A percentile compares a stretch with the other conserved stretches of the same genome.
These are phyloP conservation scores for Raphanus sativus DNA, from an alignment of 345 rosid genomes.

Conservation along the genomic window DNA sequence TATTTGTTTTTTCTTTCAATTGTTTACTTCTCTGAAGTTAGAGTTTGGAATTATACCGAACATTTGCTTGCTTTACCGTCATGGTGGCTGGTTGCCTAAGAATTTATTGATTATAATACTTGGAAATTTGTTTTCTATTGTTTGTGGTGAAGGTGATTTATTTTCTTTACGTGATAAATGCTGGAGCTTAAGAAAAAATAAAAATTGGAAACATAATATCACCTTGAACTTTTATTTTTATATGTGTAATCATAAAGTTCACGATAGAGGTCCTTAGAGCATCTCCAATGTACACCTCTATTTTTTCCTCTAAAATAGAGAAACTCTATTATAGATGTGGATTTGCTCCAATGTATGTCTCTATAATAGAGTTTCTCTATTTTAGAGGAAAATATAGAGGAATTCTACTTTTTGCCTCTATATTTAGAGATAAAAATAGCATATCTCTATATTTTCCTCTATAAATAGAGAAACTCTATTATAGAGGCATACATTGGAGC, in stretches of 20 bases:
- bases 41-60: constrained; percentile 37
- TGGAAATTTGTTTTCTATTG: too few relatives aligned
- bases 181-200: background rate
- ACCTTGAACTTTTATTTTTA: background rate
- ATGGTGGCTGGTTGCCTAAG: constrained; percentile 35
- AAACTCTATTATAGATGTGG: too few relatives aligned
- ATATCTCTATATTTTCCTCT: too few relatives aligned
- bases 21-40: constrained; percentile 21
- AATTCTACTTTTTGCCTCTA: too few relatives aligned
- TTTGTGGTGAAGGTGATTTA: background rate
- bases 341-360: too few relatives aligned
- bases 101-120: background rate
- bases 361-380: too few relatives aligned
- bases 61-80: constrained; percentile 24
- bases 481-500: too few relatives aligned
- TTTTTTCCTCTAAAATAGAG: too few relatives aligned
- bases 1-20: constrained; percentile 20
- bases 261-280: background rate
- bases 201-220: background rate
- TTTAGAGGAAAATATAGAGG: too few relatives aligned
- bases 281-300: too few relatives aligned
- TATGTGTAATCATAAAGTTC: background rate
- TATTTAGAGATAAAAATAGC: too few relatives aligned
- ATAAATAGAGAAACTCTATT: too few relatives aligned
- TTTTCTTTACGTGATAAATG: background rate